Evolutionary conservation across 306 rosid genomes (phyloP).

Genomic region (Medicago lupulina): DNA sequence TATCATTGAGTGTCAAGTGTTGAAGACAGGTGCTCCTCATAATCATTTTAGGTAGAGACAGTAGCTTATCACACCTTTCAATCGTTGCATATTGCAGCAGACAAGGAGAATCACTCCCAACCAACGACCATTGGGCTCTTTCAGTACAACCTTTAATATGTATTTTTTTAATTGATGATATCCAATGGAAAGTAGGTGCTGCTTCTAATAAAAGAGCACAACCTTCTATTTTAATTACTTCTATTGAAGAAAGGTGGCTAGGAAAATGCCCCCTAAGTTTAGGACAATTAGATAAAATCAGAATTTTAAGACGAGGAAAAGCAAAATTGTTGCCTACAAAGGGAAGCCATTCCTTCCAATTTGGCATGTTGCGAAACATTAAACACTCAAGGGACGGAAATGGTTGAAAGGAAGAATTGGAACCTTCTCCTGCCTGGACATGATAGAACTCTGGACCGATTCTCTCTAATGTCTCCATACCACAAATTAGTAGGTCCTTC

Average conservation of each 20-base stretch:
- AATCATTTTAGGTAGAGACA: not conserved
- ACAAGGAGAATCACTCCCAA: slow-evolving; percentile 7
- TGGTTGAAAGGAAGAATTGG: slow-evolving; percentile 13
- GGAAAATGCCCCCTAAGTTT: not conserved
- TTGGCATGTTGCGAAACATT: not conserved
- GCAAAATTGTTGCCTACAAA: not conserved
- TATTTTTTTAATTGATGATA: not conserved
- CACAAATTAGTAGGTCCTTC: not conserved
- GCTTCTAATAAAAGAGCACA: not conserved
- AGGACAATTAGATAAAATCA: not conserved
- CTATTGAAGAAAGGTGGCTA: not conserved
- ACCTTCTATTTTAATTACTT: not conserved
- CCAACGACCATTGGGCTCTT: not conserved
- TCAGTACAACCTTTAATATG: not conserved
- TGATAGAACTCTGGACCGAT: not conserved
- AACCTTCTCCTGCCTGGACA: not conserved
- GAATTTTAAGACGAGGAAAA: not conserved
- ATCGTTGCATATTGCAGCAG: not conserved
- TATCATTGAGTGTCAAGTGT: not conserved
- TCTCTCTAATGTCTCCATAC: not conserved
- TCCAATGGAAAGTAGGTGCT: not conserved
- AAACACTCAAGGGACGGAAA: slow-evolving; percentile 4
- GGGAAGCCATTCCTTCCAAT: slow-evolving; percentile 13
- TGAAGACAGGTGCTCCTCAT: not conserved
- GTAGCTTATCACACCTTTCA: not conserved